phyloP scores from a whole-genome alignment of 2,329 filamentous ascomycete species.

The Penicillium nordicum region DNA sequence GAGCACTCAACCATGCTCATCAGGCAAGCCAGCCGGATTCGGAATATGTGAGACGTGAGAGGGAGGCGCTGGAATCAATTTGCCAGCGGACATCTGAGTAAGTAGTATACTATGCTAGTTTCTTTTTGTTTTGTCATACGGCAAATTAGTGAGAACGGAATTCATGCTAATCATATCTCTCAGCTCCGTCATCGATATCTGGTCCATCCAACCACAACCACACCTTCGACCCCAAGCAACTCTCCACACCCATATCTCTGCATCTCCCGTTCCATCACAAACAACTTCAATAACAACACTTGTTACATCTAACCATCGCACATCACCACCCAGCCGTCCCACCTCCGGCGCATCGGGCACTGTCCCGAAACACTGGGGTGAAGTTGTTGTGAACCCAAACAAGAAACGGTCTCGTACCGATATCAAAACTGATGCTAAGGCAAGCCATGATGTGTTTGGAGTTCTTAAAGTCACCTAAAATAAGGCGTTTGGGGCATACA shows the following conservation, averaged over 20 bases:
- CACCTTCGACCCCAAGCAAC: slow-evolving; percentile 40
- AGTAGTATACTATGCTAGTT: slow-evolving; percentile 12
- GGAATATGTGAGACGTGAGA: slow-evolving; percentile 43
- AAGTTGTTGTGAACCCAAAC: slow-evolving; percentile 42
- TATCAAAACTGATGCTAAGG: slow-evolving; percentile 22
- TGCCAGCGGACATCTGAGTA: slow-evolving; percentile 49
- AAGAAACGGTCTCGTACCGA: slow-evolving; percentile 32
- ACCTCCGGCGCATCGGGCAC: slow-evolving; percentile 20
- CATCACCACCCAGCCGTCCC: slow-evolving; percentile 12
- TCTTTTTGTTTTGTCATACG: neutral
- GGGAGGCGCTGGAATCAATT: slow-evolving; percentile 46
- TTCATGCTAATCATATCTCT: neutral
- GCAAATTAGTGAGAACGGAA: neutral
- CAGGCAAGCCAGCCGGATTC: slow-evolving; percentile 41
- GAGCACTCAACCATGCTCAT: slow-evolving; percentile 37
- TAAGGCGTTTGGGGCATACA: slow-evolving; percentile 6
- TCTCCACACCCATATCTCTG: slow-evolving; percentile 30
- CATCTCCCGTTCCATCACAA: slow-evolving; percentile 20
- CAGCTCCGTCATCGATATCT: slow-evolving; percentile 46
- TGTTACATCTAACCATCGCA: slow-evolving; percentile 11
- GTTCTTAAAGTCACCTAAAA: slow-evolving; percentile 36
- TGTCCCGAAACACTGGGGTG: slow-evolving; percentile 44
- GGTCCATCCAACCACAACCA: slow-evolving; percentile 44
- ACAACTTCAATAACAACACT: slow-evolving; percentile 12
- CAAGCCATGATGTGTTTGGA: slow-evolving; percentile 38